Evolutionary conservation across 2,329 filamentous ascomycete species (phyloP).

Genomic region (Hymenoscyphus linearis): DNA sequence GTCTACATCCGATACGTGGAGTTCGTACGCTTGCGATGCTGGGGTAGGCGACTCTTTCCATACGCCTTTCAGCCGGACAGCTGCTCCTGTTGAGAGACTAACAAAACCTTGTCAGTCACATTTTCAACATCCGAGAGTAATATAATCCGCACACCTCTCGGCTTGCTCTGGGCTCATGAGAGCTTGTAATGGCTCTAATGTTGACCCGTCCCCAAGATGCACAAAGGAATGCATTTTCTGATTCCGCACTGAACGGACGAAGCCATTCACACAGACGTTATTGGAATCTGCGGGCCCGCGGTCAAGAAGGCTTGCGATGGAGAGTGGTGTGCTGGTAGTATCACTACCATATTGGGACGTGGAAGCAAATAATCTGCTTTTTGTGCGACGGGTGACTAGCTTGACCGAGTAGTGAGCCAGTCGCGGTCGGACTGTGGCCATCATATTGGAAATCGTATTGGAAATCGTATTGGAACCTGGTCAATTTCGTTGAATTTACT

Average conservation of each 20-base stretch:
- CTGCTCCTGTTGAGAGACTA: slow-evolving; percentile 77
- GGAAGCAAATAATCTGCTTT: slow-evolving; percentile 2
- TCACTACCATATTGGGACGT: not conserved
- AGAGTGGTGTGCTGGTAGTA: slow-evolving; percentile 17
- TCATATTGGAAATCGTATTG: not conserved
- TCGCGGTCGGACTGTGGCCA: slow-evolving; percentile 3
- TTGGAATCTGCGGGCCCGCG: slow-evolving; percentile 42
- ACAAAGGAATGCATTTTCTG: slow-evolving; percentile 83
- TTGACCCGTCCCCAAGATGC: slow-evolving; percentile 82
- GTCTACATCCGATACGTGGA: slow-evolving; percentile 65
- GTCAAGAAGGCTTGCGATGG: slow-evolving; percentile 52
- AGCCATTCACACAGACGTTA: slow-evolving; percentile 64
- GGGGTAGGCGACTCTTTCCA: slow-evolving; percentile 68
- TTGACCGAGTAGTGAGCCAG: slow-evolving; percentile 1
- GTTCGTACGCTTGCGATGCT: slow-evolving; percentile 69
- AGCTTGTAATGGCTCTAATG: slow-evolving; percentile 66
- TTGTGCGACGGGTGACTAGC: not conserved
- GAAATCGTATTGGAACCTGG: not conserved
- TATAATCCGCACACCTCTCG: slow-evolving; percentile 20
- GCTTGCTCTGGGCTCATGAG: slow-evolving; percentile 28
- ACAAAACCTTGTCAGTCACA: slow-evolving; percentile 13
- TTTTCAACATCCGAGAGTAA: not conserved
- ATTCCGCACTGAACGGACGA: slow-evolving; percentile 76
- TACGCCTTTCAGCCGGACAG: slow-evolving; percentile 69
- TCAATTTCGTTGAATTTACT: not conserved